A percentile compares a stretch with the other conserved stretches of the same genome.
These are phyloP conservation scores for Metschnikowia cerradonensis DNA, from an alignment of 805 yeast genomes.

Conservation along the genomic window DNA sequence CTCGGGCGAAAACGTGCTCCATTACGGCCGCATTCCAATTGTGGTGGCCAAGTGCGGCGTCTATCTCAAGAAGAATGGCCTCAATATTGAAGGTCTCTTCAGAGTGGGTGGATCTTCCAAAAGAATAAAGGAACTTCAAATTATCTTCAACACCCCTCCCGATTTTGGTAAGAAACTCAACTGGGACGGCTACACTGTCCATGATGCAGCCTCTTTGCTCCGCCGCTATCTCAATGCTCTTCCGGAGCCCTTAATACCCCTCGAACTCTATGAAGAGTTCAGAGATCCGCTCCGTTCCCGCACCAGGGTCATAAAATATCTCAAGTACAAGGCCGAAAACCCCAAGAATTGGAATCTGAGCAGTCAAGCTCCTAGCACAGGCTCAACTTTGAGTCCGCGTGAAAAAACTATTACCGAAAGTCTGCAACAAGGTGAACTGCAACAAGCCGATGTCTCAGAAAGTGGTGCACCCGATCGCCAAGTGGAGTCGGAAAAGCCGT, in stretches of 20 bases:
- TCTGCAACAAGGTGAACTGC: neutral
- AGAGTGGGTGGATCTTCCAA: conserved; percentile 89
- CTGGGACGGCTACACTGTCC: conserved; percentile 94
- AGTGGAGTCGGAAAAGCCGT: neutral
- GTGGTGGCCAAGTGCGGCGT: conserved; percentile 96
- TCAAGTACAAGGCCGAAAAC: conserved; percentile 54
- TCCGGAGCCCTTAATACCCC: conserved; percentile 89
- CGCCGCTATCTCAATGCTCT: conserved; percentile 81
- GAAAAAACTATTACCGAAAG: conserved; percentile 1
- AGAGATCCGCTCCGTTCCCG: conserved; percentile 67
- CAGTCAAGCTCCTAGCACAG: neutral
- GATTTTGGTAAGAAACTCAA: conserved; percentile 79
- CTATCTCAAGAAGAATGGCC: conserved; percentile 70
- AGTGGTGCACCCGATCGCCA: neutral
- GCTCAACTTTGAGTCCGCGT: neutral
- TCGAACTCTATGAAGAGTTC: conserved; percentile 69
- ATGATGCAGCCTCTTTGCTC: conserved; percentile 90
- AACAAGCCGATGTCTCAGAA: neutral
- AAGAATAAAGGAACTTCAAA: conserved; percentile 81
- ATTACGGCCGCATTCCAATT: conserved; percentile 86
- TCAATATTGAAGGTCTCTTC: conserved; percentile 85
- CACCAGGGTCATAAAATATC: conserved; percentile 61
- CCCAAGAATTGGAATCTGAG: conserved; percentile 18
- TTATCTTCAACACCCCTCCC: conserved; percentile 81
- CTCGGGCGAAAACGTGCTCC: conserved; percentile 55